Base-by-base conservation (phyloP, 129 eudicot genomes). In the Escallonia rubra region DNA sequence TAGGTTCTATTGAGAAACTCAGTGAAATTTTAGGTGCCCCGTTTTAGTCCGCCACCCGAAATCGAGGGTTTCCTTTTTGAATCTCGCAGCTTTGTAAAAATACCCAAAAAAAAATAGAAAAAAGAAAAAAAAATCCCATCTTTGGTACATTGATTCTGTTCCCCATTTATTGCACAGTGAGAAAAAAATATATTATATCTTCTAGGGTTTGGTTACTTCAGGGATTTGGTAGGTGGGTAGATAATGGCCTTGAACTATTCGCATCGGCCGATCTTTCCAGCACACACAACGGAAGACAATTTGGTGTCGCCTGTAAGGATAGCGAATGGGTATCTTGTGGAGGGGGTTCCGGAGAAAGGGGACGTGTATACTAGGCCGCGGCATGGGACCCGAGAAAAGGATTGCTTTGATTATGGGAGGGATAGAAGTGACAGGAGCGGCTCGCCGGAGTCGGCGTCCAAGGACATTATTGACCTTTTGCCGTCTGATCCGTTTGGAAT, bases 401-500 rank as follows among this genome's bases (percentile, higher is more conserved):
- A 76, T 47, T 51, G 72, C 9, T 75, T 75, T 65, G 78, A 73
- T 16, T 55, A 63, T 60, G 77, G 74, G 64, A 78, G 83, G 74
- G 88, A 84, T 63, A 73, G 59, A 70, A 65, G 66, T 60, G 86
- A 78, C 10, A 67, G 63, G 61, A 46, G 77, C 50, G 72, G 84
- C 66, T 75, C 85, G 3, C 71, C 80, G 11, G 91, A 85, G 47
- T 70, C 80, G 4, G 79, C 65, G 10, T 55, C 82, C 1, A 75
- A 76, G 55, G 95, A 90, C 41, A 78, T 90, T 50, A 72, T 84
- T 57, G 92, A 85, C 65, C 72, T 83, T 46, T 82, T 92, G 81
- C 98, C 98, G 23, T 69, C 86, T 39, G 98, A 92, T 80, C 98
- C 96, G 11, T 92, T 92, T 56, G 90, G 84, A 62, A 89, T 89